Conservation (phyloP, 768 basidiomycete genomes). For the Serendipita vermifera region DNA sequence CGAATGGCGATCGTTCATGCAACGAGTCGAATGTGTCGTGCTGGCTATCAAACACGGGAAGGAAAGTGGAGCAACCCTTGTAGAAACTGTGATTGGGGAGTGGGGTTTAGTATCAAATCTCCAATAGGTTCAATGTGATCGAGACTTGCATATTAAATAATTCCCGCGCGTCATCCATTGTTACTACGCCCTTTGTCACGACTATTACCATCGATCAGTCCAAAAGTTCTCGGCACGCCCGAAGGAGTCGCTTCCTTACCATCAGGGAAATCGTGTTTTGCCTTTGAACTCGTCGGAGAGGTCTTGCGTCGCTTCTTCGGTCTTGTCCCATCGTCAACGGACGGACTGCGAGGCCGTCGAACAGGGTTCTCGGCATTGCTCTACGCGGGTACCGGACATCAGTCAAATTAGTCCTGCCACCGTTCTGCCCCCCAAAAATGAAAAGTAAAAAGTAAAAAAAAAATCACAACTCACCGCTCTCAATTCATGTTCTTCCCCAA, state of each 20-base stretch:
- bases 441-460: neutral
- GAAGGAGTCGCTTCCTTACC: conserved; percentile 31
- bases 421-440: neutral
- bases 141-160: conserved; percentile 68
- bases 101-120: conserved; percentile 11
- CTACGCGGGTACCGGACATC: neutral
- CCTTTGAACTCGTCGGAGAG: conserved; percentile 36
- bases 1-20: conserved; percentile 83
- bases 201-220: conserved; percentile 31
- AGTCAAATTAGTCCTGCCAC: neutral
- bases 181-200: conserved; percentile 69
- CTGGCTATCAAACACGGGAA: conserved; percentile 73
- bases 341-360: conserved; percentile 48
- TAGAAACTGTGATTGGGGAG: conserved; percentile 50
- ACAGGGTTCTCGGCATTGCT: conserved; percentile 48
- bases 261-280: conserved; percentile 44
- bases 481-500: conserved; percentile 71
- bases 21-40: conserved; percentile 79
- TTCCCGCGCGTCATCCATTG: conserved; percentile 73
- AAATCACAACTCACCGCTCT: conserved; percentile 42
- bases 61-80: conserved; percentile 81
- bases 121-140: conserved; percentile 11
- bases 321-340: conserved; percentile 62
- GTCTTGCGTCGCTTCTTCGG: conserved; percentile 61
- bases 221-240: neutral